These are phyloP conservation scores for Trichoderma sp. DNA, from an alignment of 2,329 filamentous ascomycete genomes.

Conservation along the genomic window DNA sequence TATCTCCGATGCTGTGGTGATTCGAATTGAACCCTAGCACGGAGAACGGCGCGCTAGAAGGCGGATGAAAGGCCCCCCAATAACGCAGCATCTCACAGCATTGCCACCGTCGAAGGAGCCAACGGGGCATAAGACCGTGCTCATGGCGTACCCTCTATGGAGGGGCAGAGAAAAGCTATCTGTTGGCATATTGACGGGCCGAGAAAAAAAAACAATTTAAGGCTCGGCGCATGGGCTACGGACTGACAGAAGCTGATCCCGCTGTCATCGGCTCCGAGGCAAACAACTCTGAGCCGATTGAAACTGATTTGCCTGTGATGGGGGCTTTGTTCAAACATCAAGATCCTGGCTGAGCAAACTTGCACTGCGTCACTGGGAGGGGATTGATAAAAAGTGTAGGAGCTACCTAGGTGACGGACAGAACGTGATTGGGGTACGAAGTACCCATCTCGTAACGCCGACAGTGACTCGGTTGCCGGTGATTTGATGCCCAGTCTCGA, in stretches of 20 bases:
- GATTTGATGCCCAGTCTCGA: neutral
- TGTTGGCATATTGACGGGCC: neutral
- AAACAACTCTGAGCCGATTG: neutral
- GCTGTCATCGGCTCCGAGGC: neutral
- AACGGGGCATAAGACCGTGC: neutral
- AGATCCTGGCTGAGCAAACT: neutral
- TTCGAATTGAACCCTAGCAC: neutral
- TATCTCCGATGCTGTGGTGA: neutral
- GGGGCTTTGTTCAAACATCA: neutral
- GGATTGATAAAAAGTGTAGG: neutral
- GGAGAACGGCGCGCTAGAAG: neutral
- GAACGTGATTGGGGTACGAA: neutral
- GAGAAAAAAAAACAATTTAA: neutral
- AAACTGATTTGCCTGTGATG: neutral
- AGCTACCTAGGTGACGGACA: no score
- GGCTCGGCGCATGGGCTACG: neutral
- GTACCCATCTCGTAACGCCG: neutral
- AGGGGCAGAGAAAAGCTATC: neutral
- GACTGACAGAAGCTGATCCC: neutral
- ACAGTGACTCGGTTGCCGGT: neutral
- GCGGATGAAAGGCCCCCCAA: neutral
- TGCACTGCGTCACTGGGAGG: neutral
- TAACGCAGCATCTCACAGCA: neutral
- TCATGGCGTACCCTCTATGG: neutral
- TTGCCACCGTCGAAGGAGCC: neutral